Evolutionary conservation across 768 basidiomycete species (phyloP), one percentile per base, ranked within the genome.

Genomic region (Gelatoporia subvermispora): DNA sequence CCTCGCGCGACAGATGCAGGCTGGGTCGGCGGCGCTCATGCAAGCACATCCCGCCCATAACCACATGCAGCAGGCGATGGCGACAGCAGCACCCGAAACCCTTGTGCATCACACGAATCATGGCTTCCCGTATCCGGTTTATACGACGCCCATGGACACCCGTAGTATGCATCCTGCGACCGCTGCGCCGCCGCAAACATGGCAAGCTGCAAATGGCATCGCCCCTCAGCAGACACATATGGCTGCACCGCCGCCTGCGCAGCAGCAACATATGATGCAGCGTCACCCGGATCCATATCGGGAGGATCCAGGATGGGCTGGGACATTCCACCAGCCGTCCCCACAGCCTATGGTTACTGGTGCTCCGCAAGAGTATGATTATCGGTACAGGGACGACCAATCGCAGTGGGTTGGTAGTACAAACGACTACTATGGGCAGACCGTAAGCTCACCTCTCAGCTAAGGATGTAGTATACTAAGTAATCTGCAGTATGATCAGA

Each of bases 201-300:
- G 86, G 84, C 83, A 84, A 57, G 72, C 75, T 7, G 65, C 81
- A 4, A 74, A 71, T 37, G 75, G 73, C 20, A 82, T 88, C 35
- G 75, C 80, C 0, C 83, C 85, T 7, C 76, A 82, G 45, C 84
- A 85, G 55, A 78, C 82, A 0, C 85, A 77, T 55, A 63, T 80
- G 4, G 54, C 50, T 16, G 55, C 55, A 36, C 54, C 54, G 5
- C 52, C 54, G 15, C 55, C 54, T 1, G 50, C 40, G 16, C 49
- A 43, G 8, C 48, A 48, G 34, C 71, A 71, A 4, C 71, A 70
- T 24, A 71, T 77, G 55, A 67, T 77, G 21, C 72, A 73, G 41
- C 74, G 75, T 2, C 72, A 77, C 9, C 68, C 64, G 38, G 59
- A 73, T 11, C 53, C 45, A 21, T 78, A 75, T 57, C 67, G 77